These are phyloP conservation scores for Nigrograna mackinnonii DNA, from an alignment of 2,329 filamentous ascomycete species.

Conservation along the genomic window DNA sequence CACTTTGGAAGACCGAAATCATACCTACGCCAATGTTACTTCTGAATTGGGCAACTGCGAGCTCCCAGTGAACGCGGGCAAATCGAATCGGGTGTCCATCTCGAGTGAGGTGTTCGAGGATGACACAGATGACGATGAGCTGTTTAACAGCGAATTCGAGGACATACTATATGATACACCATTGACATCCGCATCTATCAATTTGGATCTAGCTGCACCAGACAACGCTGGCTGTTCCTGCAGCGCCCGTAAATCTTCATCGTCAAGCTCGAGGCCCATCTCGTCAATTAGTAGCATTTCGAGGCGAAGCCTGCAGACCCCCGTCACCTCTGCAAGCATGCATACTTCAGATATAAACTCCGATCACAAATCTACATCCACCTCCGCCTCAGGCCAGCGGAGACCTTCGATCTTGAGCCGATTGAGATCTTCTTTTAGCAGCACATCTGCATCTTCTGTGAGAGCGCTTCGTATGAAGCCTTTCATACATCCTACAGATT, in stretches of 20 bases:
- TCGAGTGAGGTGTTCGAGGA: too few relatives aligned
- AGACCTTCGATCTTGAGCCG: constrained; percentile 18
- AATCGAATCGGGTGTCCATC: too few relatives aligned
- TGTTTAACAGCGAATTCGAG: not conserved
- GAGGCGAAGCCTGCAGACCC: constrained; percentile 95
- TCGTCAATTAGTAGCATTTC: constrained; percentile 96
- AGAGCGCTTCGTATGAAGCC: not conserved
- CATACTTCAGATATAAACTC: constrained; percentile 10
- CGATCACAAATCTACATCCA: constrained; percentile 1
- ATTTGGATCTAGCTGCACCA: not conserved
- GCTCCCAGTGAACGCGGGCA: too few relatives aligned
- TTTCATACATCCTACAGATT: constrained; percentile 14
- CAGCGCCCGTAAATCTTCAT: not conserved
- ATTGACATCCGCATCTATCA: not conserved
- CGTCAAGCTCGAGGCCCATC: constrained; percentile 56
- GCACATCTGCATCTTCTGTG: constrained; percentile 1
- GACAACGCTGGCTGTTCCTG: not conserved
- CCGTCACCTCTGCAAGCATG: constrained; percentile 74
- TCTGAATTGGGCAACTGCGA: too few relatives aligned
- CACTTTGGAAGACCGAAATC: too few relatives aligned
- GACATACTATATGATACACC: constrained; percentile 1
- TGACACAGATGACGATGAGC: not conserved
- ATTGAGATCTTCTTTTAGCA: constrained; percentile 16
- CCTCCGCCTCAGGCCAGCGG: constrained; percentile 1
- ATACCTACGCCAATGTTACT: too few relatives aligned